phyloP scores from a whole-genome alignment of 371 early-diverging fungal species.

The Sporodiniella umbellata region DNA sequence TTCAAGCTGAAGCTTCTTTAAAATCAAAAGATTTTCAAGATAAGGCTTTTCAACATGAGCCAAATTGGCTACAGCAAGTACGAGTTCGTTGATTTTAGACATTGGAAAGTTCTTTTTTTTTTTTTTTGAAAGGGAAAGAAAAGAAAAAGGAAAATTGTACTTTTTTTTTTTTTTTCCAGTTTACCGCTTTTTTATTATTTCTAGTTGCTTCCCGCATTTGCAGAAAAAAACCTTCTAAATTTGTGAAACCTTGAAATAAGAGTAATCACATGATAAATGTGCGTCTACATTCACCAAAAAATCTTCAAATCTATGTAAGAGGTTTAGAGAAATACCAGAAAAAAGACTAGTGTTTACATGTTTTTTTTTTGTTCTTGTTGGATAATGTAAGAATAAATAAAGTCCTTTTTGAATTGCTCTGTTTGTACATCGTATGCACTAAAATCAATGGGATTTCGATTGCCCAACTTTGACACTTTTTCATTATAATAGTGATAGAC shows the following conservation, averaged over 20 bases:
- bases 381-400: constrained; percentile 75
- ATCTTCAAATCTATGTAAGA: constrained; percentile 52
- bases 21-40: constrained; percentile 18
- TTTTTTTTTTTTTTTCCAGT: not conserved
- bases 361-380: constrained; percentile 64
- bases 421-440: constrained; percentile 58
- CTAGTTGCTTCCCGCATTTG: no score
- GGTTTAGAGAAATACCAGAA: no score
- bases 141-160: not conserved
- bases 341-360: constrained; percentile 33
- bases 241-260: constrained; percentile 41
- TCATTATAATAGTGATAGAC: constrained; percentile 71
- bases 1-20: constrained; percentile 25
- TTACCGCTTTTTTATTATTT: no score
- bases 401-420: constrained; percentile 76
- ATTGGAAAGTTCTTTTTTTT: constrained; percentile 13
- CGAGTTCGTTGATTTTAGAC: constrained; percentile 32
- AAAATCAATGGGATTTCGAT: constrained; percentile 39
- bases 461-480: constrained; percentile 10
- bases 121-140: not conserved
- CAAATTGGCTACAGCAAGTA: constrained; percentile 37
- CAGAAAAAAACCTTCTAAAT: not conserved
- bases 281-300: constrained; percentile 69
- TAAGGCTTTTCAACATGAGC: constrained; percentile 38
- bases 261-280: constrained; percentile 34